These are phyloP conservation scores for Parasitella parasitica DNA, from an alignment of 371 early-diverging fungal species.

Conservation along the genomic window DNA sequence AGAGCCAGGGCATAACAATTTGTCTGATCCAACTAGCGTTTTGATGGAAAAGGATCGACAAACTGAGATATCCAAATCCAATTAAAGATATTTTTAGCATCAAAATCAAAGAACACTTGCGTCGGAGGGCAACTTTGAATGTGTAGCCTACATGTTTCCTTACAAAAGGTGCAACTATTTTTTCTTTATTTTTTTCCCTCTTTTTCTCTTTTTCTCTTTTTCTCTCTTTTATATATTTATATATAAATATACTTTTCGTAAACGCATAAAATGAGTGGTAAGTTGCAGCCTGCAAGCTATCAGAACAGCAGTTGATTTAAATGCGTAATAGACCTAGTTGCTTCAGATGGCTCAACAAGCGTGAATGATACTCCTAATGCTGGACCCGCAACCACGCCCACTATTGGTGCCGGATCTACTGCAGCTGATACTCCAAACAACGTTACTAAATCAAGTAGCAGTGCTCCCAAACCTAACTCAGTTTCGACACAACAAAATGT, in stretches of 20 bases:
- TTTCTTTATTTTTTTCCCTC: not conserved
- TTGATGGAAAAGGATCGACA: slow-evolving; percentile 13
- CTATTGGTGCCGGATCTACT: not conserved
- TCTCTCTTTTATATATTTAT: not conserved
- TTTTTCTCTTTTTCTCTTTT: not conserved
- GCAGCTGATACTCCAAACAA: not conserved
- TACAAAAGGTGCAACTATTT: no score
- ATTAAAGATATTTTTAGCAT: not conserved
- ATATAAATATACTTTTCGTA: no score
- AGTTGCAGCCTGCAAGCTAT: not conserved
- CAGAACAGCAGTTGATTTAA: not conserved
- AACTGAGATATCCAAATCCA: not conserved
- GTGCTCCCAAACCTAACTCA: not conserved
- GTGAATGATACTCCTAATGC: not conserved
- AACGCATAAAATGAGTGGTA: not conserved
- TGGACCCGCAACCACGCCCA: not conserved
- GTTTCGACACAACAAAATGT: not conserved
- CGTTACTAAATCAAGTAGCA: not conserved
- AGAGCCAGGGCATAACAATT: not conserved
- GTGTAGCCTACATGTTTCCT: no score
- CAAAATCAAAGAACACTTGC: no score
- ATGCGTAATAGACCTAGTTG: not conserved
- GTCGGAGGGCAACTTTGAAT: no score
- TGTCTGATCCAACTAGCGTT: slow-evolving; percentile 3
- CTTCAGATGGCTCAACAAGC: not conserved